phyloP scores from a whole-genome alignment of 2,329 filamentous ascomycete species.

The Colletotrichum sp. region DNA sequence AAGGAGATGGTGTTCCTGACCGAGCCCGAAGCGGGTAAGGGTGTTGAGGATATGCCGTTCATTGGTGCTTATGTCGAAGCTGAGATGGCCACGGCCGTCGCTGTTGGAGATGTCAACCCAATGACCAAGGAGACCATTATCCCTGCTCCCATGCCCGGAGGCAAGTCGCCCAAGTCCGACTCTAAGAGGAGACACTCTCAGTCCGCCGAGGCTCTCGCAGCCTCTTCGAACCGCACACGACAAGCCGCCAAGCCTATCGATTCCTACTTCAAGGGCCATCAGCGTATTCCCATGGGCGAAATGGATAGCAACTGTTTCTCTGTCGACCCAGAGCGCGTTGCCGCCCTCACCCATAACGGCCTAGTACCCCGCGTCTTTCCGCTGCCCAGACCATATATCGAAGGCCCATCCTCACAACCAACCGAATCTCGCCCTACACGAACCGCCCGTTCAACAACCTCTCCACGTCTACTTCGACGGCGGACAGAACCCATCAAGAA shows the following conservation, averaged over 20 bases:
- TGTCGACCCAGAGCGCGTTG: conserved; percentile 53
- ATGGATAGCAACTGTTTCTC: conserved; percentile 68
- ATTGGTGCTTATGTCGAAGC: conserved; percentile 78
- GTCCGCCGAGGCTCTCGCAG: conserved; percentile 17
- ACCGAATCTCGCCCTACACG: conserved; percentile 22
- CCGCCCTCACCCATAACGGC: conserved; percentile 54
- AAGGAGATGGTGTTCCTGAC: conserved; percentile 79
- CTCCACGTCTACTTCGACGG: conserved; percentile 50
- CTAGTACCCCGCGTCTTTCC: conserved; percentile 62
- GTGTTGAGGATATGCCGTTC: conserved; percentile 76
- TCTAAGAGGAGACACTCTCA: conserved; percentile 48
- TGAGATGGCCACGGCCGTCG: conserved; percentile 74
- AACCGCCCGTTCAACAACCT: conserved; percentile 30
- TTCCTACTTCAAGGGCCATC: conserved; percentile 56
- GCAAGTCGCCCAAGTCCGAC: conserved; percentile 50
- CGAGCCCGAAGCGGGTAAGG: conserved; percentile 65
- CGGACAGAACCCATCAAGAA: conserved; percentile 58
- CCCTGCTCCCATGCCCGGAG: conserved; percentile 44
- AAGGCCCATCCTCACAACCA: conserved; percentile 30
- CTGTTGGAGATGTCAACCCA: conserved; percentile 83
- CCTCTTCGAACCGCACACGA: conserved; percentile 25
- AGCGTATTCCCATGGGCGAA: conserved; percentile 63
- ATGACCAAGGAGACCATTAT: conserved; percentile 77
- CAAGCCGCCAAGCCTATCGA: conserved; percentile 55
- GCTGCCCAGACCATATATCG: conserved; percentile 62